Evolutionary conservation across 805 yeast species (phyloP), one percentile per base, ranked within the genome.

Genomic region (Cephaloascus albidus): DNA sequence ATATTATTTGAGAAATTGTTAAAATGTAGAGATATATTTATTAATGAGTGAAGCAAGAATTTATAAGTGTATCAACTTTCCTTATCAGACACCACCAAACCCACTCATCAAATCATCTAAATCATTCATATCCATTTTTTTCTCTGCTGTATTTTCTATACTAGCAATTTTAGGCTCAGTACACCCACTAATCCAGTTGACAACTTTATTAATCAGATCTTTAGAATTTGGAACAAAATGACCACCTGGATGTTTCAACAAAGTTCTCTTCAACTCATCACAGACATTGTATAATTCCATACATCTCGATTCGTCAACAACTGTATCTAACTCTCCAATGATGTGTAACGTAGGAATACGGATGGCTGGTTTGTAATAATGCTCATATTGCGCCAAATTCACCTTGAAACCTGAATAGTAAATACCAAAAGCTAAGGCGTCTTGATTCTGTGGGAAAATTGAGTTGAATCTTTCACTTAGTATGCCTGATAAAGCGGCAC

Each of bases 141-240:
- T n/a, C n/a, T n/a, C n/a, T n/a, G n/a, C n/a, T n/a, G n/a, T n/a
- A n/a, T n/a, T n/a, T n/a, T n/a, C n/a, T n/a, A n/a, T n/a, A n/a
- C n/a, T n/a, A n/a, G n/a, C n/a, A n/a, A n/a, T n/a, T n/a, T n/a
- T n/a, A n/a, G n/a, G n/a, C n/a, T n/a, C n/a, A n/a, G n/a, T n/a
- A n/a, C n/a, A n/a, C n/a, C n/a, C 12, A 37, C 50, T 54, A 10
- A 67, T 61, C 72, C 72, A 67, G 42, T 60, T 63, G 15, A 58
- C 50, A 4, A 65, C 70, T 43, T 63, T 64, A 39, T 61, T 66
- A 2, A 65, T 55, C 43, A 59, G 50, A 14, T 55, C 37, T 57
- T 84, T 85, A 37, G 88, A 81, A 60, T 86, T 87, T 20, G 97
- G 98, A 36, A 90, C 96, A 63, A 84, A 88, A 55, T 90, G 98